Evolutionary conservation across 2,329 filamentous ascomycete species (phyloP).

Genomic region (Sordariomycetes sp.): DNA sequence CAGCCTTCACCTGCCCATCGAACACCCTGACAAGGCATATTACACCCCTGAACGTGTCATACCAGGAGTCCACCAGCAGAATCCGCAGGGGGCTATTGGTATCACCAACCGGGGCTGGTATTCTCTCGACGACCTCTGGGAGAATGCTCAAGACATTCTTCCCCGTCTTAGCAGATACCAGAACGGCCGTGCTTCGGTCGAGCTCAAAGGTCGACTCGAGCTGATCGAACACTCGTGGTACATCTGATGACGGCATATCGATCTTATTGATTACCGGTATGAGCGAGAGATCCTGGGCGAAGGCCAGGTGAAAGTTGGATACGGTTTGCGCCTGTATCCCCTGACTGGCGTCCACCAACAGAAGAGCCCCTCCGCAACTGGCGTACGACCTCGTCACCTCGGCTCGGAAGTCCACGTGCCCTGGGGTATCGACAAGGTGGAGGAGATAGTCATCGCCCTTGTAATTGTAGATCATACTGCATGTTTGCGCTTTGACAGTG

Average conservation of each 20-base stretch:
- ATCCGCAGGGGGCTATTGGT: slow-evolving; percentile 59
- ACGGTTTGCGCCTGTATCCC: slow-evolving; percentile 97
- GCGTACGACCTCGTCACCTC: slow-evolving; percentile 95
- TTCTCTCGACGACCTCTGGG: slow-evolving; percentile 71
- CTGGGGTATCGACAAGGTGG: slow-evolving; percentile 91
- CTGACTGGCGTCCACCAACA: slow-evolving; percentile 92
- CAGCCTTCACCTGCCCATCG: slow-evolving; percentile 69
- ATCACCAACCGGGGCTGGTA: slow-evolving; percentile 71
- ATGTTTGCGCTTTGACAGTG: slow-evolving; percentile 97
- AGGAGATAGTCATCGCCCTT: slow-evolving; percentile 79
- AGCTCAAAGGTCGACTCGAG: slow-evolving; percentile 80
- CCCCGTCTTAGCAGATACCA: slow-evolving; percentile 88
- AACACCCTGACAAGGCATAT: slow-evolving; percentile 85
- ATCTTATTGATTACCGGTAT: slow-evolving; percentile 96
- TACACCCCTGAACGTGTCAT: slow-evolving; percentile 90
- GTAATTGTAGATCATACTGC: slow-evolving; percentile 91
- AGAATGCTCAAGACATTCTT: slow-evolving; percentile 74
- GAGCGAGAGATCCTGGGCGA: slow-evolving; percentile 75
- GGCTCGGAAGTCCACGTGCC: slow-evolving; percentile 93
- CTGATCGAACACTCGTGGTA: slow-evolving; percentile 75
- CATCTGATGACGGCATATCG: slow-evolving; percentile 79
- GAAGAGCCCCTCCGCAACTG: slow-evolving; percentile 81
- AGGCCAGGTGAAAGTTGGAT: slow-evolving; percentile 95
- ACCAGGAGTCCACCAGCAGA: slow-evolving; percentile 94
- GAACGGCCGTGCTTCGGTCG: slow-evolving; percentile 54